phyloP scores from a whole-genome alignment of 768 basidiomycete genomes.

The Boletus subparvulus region DNA sequence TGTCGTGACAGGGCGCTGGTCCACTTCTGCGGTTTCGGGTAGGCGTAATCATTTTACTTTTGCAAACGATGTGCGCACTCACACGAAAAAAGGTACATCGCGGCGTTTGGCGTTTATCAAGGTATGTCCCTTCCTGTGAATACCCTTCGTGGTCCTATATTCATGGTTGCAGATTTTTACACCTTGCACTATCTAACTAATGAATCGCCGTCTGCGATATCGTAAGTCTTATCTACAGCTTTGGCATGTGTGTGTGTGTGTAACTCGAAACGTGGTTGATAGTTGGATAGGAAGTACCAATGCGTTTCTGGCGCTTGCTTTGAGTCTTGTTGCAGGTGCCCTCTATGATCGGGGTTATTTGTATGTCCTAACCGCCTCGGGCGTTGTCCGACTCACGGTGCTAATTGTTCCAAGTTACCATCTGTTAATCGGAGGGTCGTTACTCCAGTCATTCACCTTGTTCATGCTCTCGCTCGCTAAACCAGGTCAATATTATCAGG shows the following conservation, averaged over 20 bases:
- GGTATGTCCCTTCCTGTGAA: constrained; percentile 13
- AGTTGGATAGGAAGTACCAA: constrained; percentile 51
- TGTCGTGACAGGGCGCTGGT: constrained; percentile 27
- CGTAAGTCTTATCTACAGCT: constrained; percentile 26
- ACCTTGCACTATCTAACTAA: constrained; percentile 36
- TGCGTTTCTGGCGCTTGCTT: constrained; percentile 36
- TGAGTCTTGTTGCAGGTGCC: constrained; percentile 43
- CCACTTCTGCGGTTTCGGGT: constrained; percentile 37
- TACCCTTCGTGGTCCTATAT: not conserved
- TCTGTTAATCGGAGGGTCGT: constrained; percentile 44
- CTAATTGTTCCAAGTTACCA: constrained; percentile 35
- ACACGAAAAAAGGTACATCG: constrained; percentile 27
- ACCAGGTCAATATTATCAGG: constrained; percentile 44
- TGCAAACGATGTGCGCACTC: not conserved
- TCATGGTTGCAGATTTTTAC: constrained; percentile 36
- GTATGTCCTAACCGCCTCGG: constrained; percentile 19
- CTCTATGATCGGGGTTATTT: constrained; percentile 56
- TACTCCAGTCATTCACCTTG: constrained; percentile 41
- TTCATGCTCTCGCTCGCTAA: constrained; percentile 48
- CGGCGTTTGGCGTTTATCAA: constrained; percentile 44
- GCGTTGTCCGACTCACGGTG: not conserved
- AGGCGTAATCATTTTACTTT: not conserved
- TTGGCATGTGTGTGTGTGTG: not conserved
- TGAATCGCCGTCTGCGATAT: constrained; percentile 35
- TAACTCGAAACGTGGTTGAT: not conserved